Evolutionary conservation across 2,329 filamentous ascomycete genomes (phyloP), one percentile per base, ranked within the genome.

Genomic region (Colletotrichum filicis): DNA sequence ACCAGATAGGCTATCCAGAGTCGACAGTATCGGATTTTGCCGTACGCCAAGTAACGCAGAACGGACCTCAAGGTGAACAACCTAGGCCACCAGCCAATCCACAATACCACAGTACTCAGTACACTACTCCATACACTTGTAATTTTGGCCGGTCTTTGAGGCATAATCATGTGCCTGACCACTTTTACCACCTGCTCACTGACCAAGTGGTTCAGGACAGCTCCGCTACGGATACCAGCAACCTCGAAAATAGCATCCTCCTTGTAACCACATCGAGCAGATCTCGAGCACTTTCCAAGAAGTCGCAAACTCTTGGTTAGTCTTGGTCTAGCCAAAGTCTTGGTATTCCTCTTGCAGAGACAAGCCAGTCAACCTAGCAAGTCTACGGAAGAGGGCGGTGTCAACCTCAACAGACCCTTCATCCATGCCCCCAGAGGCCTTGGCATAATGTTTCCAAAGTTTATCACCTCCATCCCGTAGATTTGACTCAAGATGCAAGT

Each of bases 161-260:
- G 14, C 35, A 37, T 24, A 42, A 16, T 42, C 37, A 42, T 42
- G 12, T 42, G 37, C 37, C 16, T 42, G 37, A 3, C 37, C 32
- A 35, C 32, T 35, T 35, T 42, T 6, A 24, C 32, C 35, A 49
- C 28, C 16, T 32, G 11, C 37, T 42, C 11, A 30, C 35, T 24
- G 24, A 22, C 14, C 22, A 30, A 49, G 42, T 30, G 35, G 5
- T 46, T n/a, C 5, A 26, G 58, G 37, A 49, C 6, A 32, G 16
- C 37, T 61, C 65, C 28, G 28, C 49, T 49, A n/a, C 16, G 19
- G 19, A 49, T 42, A 42, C 37, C 14, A 28, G 14, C 3, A 16
- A n/a, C 19, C 14, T 58, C 61, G 14, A 35, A 69, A 64, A 72
- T 68, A 69, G 59, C 65, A 64, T 56, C 66, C 70, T 64, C 59